These are phyloP conservation scores for Nigrograna mackinnonii DNA, from an alignment of 2,329 filamentous ascomycete species.

Conservation along the genomic window DNA sequence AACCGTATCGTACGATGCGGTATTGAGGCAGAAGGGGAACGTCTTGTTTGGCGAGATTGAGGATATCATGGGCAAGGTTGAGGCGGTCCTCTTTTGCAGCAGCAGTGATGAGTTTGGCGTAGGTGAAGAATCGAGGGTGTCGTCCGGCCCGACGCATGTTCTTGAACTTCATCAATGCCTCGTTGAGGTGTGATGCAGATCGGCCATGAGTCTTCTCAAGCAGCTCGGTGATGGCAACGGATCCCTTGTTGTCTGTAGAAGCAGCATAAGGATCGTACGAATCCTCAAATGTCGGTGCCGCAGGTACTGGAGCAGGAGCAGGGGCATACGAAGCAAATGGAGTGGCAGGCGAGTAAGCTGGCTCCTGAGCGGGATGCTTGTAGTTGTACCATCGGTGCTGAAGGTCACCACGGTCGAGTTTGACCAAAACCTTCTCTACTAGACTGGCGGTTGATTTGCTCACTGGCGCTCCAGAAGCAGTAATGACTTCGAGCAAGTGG, in stretches of 20 bases:
- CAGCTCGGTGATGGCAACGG: constrained; percentile 85
- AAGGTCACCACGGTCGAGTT: constrained; percentile 54
- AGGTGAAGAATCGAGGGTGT: constrained; percentile 94
- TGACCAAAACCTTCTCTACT: constrained; percentile 61
- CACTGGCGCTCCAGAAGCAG: constrained; percentile 56
- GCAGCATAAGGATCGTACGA: constrained; percentile 88
- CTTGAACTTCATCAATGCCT: constrained; percentile 81
- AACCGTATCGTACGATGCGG: constrained; percentile 86
- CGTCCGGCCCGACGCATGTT: constrained; percentile 92
- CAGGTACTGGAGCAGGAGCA: constrained; percentile 53
- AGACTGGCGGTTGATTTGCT: constrained; percentile 59
- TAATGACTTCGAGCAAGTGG: constrained; percentile 63
- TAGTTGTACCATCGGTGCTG: constrained; percentile 63
- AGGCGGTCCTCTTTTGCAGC: constrained; percentile 84
- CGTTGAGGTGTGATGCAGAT: constrained; percentile 73
- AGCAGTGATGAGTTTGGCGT: constrained; percentile 90
- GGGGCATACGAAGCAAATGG: constrained; percentile 54
- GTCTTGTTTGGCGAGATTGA: constrained; percentile 86
- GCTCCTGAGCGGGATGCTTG: constrained; percentile 50
- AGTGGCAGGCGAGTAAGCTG: constrained; percentile 49
- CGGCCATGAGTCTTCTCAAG: constrained; percentile 80
- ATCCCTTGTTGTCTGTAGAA: constrained; percentile 91
- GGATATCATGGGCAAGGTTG: constrained; percentile 81
- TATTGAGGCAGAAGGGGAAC: constrained; percentile 85
- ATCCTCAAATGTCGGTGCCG: constrained; percentile 71